These are phyloP conservation scores for Fusarium tupiense DNA, from an alignment of 2,329 filamentous ascomycete species.

Conservation along the genomic window DNA sequence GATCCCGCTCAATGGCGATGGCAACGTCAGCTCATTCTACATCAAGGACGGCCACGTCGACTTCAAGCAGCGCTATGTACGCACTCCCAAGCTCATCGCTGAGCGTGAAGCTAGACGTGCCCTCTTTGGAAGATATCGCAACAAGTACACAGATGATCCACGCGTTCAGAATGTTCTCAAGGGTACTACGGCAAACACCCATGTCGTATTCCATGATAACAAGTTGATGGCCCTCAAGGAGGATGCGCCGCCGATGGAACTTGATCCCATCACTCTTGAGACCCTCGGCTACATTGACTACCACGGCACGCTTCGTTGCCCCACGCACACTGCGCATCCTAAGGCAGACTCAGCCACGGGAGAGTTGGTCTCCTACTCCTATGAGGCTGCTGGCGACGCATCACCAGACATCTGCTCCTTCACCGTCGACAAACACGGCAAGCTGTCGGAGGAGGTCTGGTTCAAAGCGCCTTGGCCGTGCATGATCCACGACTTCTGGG, in stretches of 20 bases:
- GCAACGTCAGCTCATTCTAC: slow-evolving; percentile 8
- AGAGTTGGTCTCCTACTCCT: slow-evolving; percentile 6
- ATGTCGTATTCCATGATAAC: not conserved
- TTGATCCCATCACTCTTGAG: slow-evolving; percentile 14
- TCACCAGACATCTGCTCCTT: not conserved
- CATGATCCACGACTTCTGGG: not conserved
- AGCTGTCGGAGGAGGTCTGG: not conserved
- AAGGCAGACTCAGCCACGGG: slow-evolving; percentile 8
- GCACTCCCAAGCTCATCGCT: slow-evolving; percentile 10
- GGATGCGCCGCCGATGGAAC: not conserved
- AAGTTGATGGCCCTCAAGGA: not conserved
- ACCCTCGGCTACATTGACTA: slow-evolving; percentile 8
- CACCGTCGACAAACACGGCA: not conserved
- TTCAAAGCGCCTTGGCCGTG: not conserved
- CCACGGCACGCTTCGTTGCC: not conserved
- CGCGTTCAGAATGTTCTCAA: not conserved
- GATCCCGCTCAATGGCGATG: slow-evolving; percentile 12
- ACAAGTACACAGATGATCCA: not conserved
- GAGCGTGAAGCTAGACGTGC: slow-evolving; percentile 11
- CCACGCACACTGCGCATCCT: slow-evolving; percentile 7
- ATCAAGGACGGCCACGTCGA: slow-evolving; percentile 14
- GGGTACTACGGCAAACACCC: not conserved
- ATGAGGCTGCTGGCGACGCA: not conserved
- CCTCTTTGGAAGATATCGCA: slow-evolving; percentile 14
- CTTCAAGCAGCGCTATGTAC: slow-evolving; percentile 19